Evolutionary conservation across 2,329 filamentous ascomycete species (phyloP).

Genomic region (Xylaria sp.): DNA sequence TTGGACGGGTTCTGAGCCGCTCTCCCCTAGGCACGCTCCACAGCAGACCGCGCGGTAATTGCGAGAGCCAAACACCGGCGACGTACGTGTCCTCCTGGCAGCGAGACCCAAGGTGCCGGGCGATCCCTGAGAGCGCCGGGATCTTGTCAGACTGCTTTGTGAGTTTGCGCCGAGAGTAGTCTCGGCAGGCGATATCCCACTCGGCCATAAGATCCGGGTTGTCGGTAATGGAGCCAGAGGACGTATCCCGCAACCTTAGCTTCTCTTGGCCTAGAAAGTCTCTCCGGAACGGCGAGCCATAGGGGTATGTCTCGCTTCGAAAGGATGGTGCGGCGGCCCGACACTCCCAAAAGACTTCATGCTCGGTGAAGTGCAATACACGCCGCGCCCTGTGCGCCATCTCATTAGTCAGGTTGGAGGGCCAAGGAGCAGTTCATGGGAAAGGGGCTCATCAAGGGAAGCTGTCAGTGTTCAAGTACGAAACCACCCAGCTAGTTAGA

Average conservation of each 20-base stretch:
- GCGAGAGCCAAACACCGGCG: constrained; percentile 18
- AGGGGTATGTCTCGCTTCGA: constrained; percentile 21
- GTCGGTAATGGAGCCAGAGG: constrained; percentile 7
- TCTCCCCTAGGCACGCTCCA: neutral
- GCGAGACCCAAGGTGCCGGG: constrained; percentile 19
- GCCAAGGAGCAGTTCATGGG: too few relatives aligned
- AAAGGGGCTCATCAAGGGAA: too few relatives aligned
- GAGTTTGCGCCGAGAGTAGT: constrained; percentile 9
- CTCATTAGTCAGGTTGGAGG: too few relatives aligned
- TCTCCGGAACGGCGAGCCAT: constrained; percentile 9
- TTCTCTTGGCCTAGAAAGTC: neutral
- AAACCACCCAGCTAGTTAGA: too few relatives aligned
- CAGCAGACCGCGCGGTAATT: constrained; percentile 13
- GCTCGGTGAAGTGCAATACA: constrained; percentile 23
- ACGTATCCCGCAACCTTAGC: too few relatives aligned
- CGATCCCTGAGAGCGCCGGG: constrained; percentile 21
- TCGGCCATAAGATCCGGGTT: constrained; percentile 3
- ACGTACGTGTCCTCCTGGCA: constrained; percentile 20
- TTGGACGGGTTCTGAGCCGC: too few relatives aligned
- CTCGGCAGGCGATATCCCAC: too few relatives aligned
- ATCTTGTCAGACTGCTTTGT: constrained; percentile 17
- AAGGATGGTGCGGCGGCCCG: constrained; percentile 16
- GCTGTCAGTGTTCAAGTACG: too few relatives aligned
- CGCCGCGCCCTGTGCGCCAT: constrained; percentile 1
- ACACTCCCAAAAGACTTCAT: constrained; percentile 28